These are phyloP conservation scores for Collybia nuda DNA, from an alignment of 768 basidiomycete genomes.

Conservation along the genomic window DNA sequence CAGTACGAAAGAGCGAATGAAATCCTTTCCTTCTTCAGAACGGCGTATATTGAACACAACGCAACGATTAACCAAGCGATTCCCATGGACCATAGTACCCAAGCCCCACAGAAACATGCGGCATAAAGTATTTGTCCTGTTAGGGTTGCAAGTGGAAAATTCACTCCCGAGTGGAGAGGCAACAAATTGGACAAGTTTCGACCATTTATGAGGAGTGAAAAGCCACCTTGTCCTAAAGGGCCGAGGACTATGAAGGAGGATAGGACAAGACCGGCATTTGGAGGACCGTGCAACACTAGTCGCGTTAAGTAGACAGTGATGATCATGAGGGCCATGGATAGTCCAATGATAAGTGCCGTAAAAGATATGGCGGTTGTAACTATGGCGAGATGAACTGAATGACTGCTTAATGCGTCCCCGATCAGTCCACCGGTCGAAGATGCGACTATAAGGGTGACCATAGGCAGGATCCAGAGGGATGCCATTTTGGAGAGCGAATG, in stretches of 20 bases:
- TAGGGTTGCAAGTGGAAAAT: slow-evolving; percentile 26
- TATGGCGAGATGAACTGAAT: slow-evolving; percentile 36
- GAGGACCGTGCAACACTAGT: slow-evolving; percentile 45
- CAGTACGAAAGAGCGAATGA: slow-evolving; percentile 50
- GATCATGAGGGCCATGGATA: slow-evolving; percentile 53
- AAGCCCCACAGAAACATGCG: slow-evolving; percentile 44
- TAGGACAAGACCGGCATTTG: slow-evolving; percentile 36
- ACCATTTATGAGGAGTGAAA: slow-evolving; percentile 46
- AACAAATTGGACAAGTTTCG: slow-evolving; percentile 33
- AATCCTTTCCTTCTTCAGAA: slow-evolving; percentile 28
- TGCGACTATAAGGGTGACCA: slow-evolving; percentile 59
- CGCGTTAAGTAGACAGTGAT: slow-evolving; percentile 53
- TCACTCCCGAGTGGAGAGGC: slow-evolving; percentile 21
- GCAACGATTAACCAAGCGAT: slow-evolving; percentile 50
- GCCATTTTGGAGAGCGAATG: slow-evolving; percentile 48
- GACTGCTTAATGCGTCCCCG: slow-evolving; percentile 35
- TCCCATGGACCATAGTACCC: slow-evolving; percentile 54
- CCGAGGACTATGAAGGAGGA: slow-evolving; percentile 58
- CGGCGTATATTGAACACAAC: slow-evolving; percentile 35
- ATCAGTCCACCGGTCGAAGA: slow-evolving; percentile 56
- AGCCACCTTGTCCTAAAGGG: slow-evolving; percentile 58
- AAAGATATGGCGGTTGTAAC: slow-evolving; percentile 47
- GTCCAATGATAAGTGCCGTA: slow-evolving; percentile 30
- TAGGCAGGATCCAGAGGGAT: slow-evolving; percentile 61
- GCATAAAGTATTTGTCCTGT: slow-evolving; percentile 43